Evolutionary conservation across 1,284 basidiomycete genomes (phyloP).

Genomic region (Tremellales sp.): DNA sequence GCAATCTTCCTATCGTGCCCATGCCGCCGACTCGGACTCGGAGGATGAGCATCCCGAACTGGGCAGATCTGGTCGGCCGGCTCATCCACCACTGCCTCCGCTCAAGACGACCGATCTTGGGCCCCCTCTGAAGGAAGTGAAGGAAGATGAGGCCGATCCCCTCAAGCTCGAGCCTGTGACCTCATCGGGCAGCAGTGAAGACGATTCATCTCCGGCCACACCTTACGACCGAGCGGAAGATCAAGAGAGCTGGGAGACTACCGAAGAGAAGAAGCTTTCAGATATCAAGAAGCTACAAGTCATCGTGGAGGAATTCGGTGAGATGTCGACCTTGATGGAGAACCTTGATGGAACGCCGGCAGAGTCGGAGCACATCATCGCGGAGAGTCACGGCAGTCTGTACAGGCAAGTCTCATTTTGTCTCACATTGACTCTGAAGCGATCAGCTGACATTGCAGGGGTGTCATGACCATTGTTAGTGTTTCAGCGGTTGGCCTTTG

Average conservation of each 20-base stretch:
- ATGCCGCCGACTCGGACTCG: neutral
- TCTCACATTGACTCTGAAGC: neutral
- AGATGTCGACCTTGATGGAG: conserved; percentile 48
- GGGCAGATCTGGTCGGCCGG: no score
- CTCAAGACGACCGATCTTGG: neutral
- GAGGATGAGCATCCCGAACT: neutral
- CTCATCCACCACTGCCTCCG: neutral
- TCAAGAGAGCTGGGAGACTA: conserved; percentile 1
- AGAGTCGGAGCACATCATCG: conserved; percentile 55
- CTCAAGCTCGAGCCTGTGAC: neutral
- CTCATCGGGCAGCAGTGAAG: neutral
- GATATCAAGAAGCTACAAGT: conserved; percentile 40
- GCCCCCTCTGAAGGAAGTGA: no score
- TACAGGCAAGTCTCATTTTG: conserved; percentile 35
- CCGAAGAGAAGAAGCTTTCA: conserved; percentile 18
- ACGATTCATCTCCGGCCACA: neutral
- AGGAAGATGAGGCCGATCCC: neutral
- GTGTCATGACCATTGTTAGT: conserved; percentile 55
- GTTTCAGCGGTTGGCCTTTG: conserved; percentile 1
- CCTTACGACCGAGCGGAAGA: neutral
- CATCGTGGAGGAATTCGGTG: conserved; percentile 47
- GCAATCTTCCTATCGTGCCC: neutral
- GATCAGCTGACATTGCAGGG: conserved; percentile 20
- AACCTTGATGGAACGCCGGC: conserved; percentile 51
- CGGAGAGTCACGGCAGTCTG: conserved; percentile 54